Evolutionary conservation across 495 filamentous ascomycete species (phyloP).

Genomic region (Talaromyces wortmannii): DNA sequence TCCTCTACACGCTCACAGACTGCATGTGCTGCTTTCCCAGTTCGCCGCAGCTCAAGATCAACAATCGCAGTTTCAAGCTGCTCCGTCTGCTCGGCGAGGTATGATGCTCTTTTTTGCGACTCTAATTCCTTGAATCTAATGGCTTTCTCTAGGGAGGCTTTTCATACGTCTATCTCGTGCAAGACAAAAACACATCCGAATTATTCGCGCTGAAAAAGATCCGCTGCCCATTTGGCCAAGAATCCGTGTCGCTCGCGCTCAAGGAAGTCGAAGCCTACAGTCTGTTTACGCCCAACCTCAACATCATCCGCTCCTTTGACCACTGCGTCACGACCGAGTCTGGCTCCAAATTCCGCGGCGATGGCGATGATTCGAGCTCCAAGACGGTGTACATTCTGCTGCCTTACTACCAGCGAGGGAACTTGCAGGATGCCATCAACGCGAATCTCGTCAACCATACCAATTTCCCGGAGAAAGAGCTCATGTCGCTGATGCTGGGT

Average conservation of each 20-base stretch:
- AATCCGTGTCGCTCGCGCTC: constrained; percentile 88
- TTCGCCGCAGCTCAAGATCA: constrained; percentile 90
- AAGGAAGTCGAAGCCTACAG: constrained; percentile 96
- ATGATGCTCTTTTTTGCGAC: constrained; percentile 7
- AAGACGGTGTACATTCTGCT: constrained; percentile 97
- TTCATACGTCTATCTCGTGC: constrained; percentile 96
- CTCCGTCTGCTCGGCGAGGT: constrained; percentile 87
- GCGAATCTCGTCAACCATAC: constrained; percentile 96
- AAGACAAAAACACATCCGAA: constrained; percentile 72
- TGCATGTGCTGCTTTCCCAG: constrained; percentile 95
- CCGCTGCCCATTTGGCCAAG: constrained; percentile 92
- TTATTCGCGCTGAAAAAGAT: constrained; percentile 98
- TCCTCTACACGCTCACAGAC: constrained; percentile 83
- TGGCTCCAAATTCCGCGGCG: constrained; percentile 50
- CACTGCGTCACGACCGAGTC: constrained; percentile 62
- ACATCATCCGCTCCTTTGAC: constrained; percentile 89
- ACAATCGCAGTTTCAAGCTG: constrained; percentile 91
- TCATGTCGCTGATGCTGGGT: constrained; percentile 88
- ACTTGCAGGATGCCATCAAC: constrained; percentile 96
- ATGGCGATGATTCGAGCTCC: constrained; percentile 50
- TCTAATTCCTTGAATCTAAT: background rate
- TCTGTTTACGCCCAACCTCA: constrained; percentile 71
- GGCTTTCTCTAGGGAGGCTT: constrained; percentile 67
- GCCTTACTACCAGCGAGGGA: constrained; percentile 90
- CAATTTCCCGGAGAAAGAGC: constrained; percentile 78